Evolutionary conservation across 495 filamentous ascomycete species (phyloP), one percentile per base, ranked within the genome.

Genomic region (Polyplosphaeria fusca): DNA sequence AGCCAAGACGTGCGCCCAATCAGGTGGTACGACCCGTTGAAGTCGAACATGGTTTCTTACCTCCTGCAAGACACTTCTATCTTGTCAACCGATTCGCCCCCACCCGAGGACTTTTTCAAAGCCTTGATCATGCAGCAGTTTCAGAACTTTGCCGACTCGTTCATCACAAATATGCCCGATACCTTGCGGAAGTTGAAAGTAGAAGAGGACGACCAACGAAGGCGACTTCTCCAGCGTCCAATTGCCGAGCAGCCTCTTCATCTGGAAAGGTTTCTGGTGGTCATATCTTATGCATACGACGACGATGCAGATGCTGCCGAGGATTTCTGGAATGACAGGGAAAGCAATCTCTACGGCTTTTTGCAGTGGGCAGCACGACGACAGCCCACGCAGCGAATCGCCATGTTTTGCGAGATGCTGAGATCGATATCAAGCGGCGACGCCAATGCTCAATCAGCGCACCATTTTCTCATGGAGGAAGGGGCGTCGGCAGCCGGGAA

Each of bases 361-460:
- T 76, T 99, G 57, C 86, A 91, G 52, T 99, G 94, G 94, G 89
- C 92, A 23, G 95, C 94, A 1, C 84, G 85, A 58, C 79, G 91
- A 60, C 89, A 92, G 60, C 93, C 93, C 5, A 95, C 94, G 4
- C 93, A 93, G 16, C 82, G 94, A 26, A 90, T 90, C 48, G 91
- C 89, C 64, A 91, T 91, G 14, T 97, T 96, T 63, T 96, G 91
- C 69, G 95, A 96, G 69, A 86, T 97, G 84, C 77, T 99, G 9
- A 85, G 88, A 63, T 82, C 90, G 1, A 80, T 99, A 45, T 88
- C 94, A 0, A 79, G 83, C 30, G 88, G 88, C 28, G 82, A 88
- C 48, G 81, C 87, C 46, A 88, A 86, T 61, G 91, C 91, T 11
- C 81, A 82, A 32, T 75, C 86, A 19, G 89, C 90, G 1, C 91